Evolutionary conservation across 2,329 filamentous ascomycete genomes (phyloP).

Genomic region (Furcasterigmium furcatum): DNA sequence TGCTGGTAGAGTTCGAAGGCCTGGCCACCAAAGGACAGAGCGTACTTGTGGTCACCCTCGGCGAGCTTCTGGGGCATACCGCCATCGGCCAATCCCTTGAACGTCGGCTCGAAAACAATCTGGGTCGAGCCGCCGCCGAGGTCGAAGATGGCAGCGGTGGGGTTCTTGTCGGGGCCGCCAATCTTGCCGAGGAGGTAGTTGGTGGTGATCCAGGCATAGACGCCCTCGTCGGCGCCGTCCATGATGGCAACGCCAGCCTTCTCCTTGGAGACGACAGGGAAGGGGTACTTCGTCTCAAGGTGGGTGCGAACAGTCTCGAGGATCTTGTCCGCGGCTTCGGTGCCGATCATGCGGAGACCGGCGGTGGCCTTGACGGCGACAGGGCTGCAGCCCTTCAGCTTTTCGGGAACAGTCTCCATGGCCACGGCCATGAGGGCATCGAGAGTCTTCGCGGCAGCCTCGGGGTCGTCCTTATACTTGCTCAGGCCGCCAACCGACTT

Average conservation of each 20-base stretch:
- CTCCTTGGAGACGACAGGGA: constrained; percentile 84
- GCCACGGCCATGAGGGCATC: constrained; percentile 86
- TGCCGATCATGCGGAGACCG: constrained; percentile 82
- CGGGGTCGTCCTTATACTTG: constrained; percentile 80
- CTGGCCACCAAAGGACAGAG: constrained; percentile 83
- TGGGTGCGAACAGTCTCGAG: constrained; percentile 79
- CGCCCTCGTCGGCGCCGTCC: constrained; percentile 95
- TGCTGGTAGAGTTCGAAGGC: constrained; percentile 95
- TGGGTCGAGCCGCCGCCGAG: constrained; percentile 96
- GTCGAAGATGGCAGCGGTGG: constrained; percentile 93
- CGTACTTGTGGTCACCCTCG: constrained; percentile 94
- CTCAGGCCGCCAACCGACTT: constrained; percentile 82
- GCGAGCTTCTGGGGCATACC: constrained; percentile 83
- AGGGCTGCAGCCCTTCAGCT: constrained; percentile 87
- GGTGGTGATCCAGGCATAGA: constrained; percentile 98
- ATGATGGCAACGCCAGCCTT: constrained; percentile 92
- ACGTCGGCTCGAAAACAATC: constrained; percentile 97
- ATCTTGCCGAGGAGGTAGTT: constrained; percentile 99
- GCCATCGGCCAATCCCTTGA: constrained; percentile 66
- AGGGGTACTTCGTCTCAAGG: constrained; percentile 86
- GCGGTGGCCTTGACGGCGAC: constrained; percentile 98
- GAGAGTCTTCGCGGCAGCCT: constrained; percentile 84
- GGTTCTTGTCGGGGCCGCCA: constrained; percentile 82
- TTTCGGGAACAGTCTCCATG: constrained; percentile 78
- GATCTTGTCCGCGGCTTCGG: constrained; percentile 78